Conservation (phyloP, 176 grass and related monocot genomes). For the Otatea glauca region DNA sequence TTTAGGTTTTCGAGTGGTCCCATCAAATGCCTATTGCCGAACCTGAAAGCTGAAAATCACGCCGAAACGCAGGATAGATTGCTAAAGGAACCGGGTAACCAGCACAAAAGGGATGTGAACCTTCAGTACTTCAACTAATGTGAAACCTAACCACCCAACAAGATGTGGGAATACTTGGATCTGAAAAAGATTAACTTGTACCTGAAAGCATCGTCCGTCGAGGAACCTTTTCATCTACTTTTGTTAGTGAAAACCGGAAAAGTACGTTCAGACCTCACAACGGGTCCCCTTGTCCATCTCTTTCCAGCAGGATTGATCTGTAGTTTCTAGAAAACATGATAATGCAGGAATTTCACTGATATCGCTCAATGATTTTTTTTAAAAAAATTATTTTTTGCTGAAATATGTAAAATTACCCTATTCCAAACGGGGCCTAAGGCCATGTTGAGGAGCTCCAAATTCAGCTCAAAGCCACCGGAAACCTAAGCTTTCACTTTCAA, state of each 20-base stretch:
- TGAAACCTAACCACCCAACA: conserved; percentile 38
- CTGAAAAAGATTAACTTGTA: not conserved
- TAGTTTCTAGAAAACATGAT: not conserved
- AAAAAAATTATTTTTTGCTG: not conserved
- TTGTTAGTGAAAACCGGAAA: not conserved
- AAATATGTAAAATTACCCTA: not conserved
- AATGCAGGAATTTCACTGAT: not conserved
- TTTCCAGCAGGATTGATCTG: not conserved
- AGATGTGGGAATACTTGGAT: conserved; percentile 1
- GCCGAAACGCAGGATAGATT: not conserved
- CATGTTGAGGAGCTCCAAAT: not conserved
- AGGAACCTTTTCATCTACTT: conserved; percentile 5
- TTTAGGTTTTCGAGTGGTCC: not conserved
- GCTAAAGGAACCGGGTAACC: not conserved
- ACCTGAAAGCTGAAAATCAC: conserved; percentile 6
- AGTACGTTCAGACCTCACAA: not conserved
- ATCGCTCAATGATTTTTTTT: not conserved
- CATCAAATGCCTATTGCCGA: not conserved
- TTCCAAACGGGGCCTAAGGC: not conserved
- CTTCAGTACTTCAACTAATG: conserved; percentile 2
- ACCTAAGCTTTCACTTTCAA: not conserved
- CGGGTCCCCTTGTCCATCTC: no score
- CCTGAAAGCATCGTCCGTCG: conserved; percentile 11
- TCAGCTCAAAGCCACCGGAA: not conserved
- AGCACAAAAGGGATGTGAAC: not conserved